A percentile compares a stretch with the other conserved stretches of the same genome.
These are phyloP conservation scores for Pythium diclinum DNA, from an alignment of 352 stramenopile species.

Conservation along the genomic window DNA sequence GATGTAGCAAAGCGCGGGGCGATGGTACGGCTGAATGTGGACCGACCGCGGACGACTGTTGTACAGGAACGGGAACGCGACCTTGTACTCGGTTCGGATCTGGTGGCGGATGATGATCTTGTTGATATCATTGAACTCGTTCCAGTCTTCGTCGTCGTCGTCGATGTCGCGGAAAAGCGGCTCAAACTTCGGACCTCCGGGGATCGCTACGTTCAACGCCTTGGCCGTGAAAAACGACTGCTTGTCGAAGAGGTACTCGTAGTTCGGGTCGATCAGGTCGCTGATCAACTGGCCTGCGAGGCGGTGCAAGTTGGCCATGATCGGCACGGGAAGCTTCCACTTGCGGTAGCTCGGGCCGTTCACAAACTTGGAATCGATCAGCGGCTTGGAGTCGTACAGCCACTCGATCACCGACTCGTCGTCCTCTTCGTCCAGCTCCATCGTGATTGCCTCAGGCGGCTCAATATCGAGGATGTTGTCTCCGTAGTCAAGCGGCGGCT, in stretches of 20 bases:
- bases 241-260: conserved; percentile 92
- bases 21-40: conserved; percentile 95
- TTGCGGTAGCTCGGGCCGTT: conserved; percentile 97
- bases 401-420: conserved; percentile 95
- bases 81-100: conserved; percentile 99
- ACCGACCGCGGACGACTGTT: conserved; percentile 97
- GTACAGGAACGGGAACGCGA: conserved; percentile 99
- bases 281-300: conserved; percentile 96
- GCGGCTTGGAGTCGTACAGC: conserved; percentile 98
- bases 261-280: conserved; percentile 96
- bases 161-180: conserved; percentile 97
- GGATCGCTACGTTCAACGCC: conserved; percentile 99
- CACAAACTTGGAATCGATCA: conserved; percentile 91
- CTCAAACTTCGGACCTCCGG: conserved; percentile 99
- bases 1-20: conserved; percentile 96
- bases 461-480: conserved; percentile 98
- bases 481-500: conserved; percentile 95
- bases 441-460: conserved; percentile 94
- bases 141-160: conserved; percentile 99
- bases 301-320: conserved; percentile 98
- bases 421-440: conserved; percentile 96
- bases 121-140: conserved; percentile 99
- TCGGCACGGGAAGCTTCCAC: conserved; percentile 96
- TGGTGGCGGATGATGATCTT: conserved; percentile 99
- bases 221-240: conserved; percentile 99